Conservation (phyloP, 208 protist genomes). For the Acanthamoeba divionensis region DNA sequence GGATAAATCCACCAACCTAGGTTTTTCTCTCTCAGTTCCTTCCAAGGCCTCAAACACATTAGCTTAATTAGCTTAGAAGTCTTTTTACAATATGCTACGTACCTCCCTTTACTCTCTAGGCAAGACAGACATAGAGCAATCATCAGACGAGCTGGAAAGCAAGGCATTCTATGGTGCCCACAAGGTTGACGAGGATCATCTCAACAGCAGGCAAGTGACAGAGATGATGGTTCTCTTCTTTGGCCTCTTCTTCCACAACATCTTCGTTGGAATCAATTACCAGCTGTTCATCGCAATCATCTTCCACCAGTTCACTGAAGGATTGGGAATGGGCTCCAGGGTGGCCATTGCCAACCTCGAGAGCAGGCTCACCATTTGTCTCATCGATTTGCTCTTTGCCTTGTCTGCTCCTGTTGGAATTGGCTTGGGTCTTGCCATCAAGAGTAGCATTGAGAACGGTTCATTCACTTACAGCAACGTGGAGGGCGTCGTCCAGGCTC, state of each 20-base stretch:
- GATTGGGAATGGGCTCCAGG: neutral
- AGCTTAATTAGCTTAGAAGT: no score
- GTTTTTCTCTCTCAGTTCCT: no score
- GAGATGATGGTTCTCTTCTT: constrained; percentile 54
- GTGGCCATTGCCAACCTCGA: neutral
- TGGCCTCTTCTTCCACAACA: constrained; percentile 16
- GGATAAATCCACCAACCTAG: no score
- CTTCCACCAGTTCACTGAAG: constrained; percentile 49
- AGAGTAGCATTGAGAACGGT: neutral
- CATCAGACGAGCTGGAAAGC: no score
- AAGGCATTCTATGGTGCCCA: no score
- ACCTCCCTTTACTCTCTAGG: no score
- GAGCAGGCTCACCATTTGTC: neutral
- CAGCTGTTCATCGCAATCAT: constrained; percentile 23
- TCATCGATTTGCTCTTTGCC: neutral
- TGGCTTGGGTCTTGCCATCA: neutral
- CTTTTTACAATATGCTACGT: no score
- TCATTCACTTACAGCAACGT: neutral
- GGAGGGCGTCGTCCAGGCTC: constrained; percentile 1
- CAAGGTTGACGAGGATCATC: no score
- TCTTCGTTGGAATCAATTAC: neutral
- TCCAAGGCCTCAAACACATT: no score
- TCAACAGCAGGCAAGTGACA: neutral
- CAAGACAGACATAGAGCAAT: no score
- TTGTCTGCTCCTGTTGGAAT: neutral